Evolutionary conservation across 2,329 filamentous ascomycete genomes (phyloP).

Genomic region (Waltergamsia citrina): DNA sequence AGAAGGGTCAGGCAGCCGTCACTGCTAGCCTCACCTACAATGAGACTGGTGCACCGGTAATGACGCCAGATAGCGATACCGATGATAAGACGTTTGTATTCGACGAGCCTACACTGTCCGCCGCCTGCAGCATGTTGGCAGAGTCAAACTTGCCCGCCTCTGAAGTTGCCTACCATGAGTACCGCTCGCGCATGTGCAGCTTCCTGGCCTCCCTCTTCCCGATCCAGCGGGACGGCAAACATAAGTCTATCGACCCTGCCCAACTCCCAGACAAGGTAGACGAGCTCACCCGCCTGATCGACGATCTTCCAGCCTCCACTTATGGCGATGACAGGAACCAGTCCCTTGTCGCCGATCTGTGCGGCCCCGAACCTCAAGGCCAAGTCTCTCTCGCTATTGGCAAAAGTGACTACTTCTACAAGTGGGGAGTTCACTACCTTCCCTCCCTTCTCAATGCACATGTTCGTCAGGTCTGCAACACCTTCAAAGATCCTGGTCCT

Average conservation of each 20-base stretch:
- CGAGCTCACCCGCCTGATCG: conserved; percentile 20
- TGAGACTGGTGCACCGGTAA: neutral
- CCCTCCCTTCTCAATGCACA: conserved; percentile 47
- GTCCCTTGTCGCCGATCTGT: conserved; percentile 40
- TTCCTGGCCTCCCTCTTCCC: conserved; percentile 37
- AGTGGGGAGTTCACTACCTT: conserved; percentile 51
- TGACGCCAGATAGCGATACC: conserved; percentile 7
- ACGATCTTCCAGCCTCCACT: conserved; percentile 20
- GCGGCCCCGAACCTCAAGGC: conserved; percentile 29
- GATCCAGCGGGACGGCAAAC: conserved; percentile 24
- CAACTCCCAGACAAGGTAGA: conserved; percentile 5
- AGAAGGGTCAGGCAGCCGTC: conserved; percentile 13
- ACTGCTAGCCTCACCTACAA: conserved; percentile 22
- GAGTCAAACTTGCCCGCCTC: conserved; percentile 14
- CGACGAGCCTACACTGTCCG: neutral
- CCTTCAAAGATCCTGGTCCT: conserved; percentile 52
- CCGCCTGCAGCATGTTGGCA: conserved; percentile 10
- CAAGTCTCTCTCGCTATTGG: conserved; percentile 40
- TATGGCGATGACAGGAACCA: conserved; percentile 28
- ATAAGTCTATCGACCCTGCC: conserved; percentile 9
- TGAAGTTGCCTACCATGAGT: conserved; percentile 40
- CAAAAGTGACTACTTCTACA: conserved; percentile 23
- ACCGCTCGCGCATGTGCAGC: conserved; percentile 37
- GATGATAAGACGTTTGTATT: neutral
- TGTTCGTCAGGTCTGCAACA: conserved; percentile 47